These are phyloP conservation scores for Ophioceras dolichostomum DNA, from an alignment of 2,329 filamentous ascomycete species.

Conservation along the genomic window DNA sequence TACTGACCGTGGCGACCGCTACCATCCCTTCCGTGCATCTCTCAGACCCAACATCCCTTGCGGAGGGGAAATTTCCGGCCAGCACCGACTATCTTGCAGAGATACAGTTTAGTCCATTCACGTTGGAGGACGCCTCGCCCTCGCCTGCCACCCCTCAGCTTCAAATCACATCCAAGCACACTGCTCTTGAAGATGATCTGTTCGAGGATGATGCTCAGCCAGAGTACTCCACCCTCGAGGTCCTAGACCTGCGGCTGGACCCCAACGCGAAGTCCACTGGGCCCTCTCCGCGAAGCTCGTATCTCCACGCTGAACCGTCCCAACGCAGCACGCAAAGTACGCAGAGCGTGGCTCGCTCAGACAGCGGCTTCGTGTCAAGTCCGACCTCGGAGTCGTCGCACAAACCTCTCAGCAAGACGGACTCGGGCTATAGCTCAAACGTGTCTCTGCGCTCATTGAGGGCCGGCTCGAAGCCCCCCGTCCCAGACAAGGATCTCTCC, in stretches of 20 bases:
- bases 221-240: slow-evolving; percentile 21
- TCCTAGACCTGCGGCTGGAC: slow-evolving; percentile 28
- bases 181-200: slow-evolving; percentile 32
- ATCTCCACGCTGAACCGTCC: too few species aligned
- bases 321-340: too few species aligned
- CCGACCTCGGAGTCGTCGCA: slow-evolving; percentile 27
- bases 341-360: slow-evolving; percentile 21
- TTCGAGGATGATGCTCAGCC: slow-evolving; percentile 26
- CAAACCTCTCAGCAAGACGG: slow-evolving; percentile 39
- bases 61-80: background rate
- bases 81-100: slow-evolving; percentile 11
- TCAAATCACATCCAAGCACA: slow-evolving; percentile 33
- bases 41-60: too few species aligned
- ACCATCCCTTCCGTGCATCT: too few species aligned
- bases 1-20: too few species aligned
- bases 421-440: slow-evolving; percentile 51
- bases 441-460: slow-evolving; percentile 42
- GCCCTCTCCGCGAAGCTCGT: slow-evolving; percentile 9
- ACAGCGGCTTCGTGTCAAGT: slow-evolving; percentile 38
- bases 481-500: slow-evolving; percentile 12
- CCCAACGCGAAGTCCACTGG: slow-evolving; percentile 25
- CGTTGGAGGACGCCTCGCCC: slow-evolving; percentile 17
- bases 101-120: slow-evolving; percentile 21
- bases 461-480: slow-evolving; percentile 14
- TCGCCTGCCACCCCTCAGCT: slow-evolving; percentile 19